Percentiles rank a stretch among this genome's conserved stretches.
Conservation (phyloP, 1,284 basidiomycete genomes). For the Irpex rosettiformis region DNA sequence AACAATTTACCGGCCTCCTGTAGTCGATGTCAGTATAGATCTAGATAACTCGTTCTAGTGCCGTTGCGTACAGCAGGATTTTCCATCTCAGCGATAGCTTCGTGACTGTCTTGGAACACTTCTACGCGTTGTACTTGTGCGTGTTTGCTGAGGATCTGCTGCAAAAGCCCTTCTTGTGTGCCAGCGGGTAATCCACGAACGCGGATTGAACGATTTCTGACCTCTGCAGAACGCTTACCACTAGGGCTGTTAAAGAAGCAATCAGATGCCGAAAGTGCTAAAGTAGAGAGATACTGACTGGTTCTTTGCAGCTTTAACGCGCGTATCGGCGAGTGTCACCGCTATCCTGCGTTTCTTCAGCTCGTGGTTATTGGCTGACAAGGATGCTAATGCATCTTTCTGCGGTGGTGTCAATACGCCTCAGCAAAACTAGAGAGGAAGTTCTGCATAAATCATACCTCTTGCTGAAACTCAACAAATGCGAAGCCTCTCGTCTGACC, state of each 20-base stretch:
- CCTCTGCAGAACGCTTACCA: constrained; percentile 46
- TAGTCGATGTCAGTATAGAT: constrained; percentile 6
- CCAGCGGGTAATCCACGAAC: constrained; percentile 71
- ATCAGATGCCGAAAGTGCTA: too few species aligned
- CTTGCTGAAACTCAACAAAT: constrained; percentile 87
- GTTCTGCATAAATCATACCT: too few species aligned
- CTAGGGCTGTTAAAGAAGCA: constrained; percentile 24
- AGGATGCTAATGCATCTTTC: constrained; percentile 69
- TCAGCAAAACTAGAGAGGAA: too few species aligned
- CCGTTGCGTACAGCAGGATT: constrained; percentile 57
- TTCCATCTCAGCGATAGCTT: constrained; percentile 79
- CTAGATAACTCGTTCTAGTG: background rate
- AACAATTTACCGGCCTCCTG: constrained; percentile 81
- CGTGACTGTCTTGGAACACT: constrained; percentile 59
- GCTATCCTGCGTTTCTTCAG: constrained; percentile 82
- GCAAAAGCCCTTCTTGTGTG: constrained; percentile 83
- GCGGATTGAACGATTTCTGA: constrained; percentile 67
- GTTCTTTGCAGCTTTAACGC: constrained; percentile 50
- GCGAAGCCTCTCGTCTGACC: constrained; percentile 84
- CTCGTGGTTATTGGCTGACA: constrained; percentile 81
- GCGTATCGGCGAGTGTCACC: constrained; percentile 77
- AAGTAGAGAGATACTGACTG: constrained; percentile 33
- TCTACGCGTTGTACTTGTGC: constrained; percentile 73
- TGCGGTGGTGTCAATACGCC: constrained; percentile 30
- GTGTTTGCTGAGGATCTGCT: constrained; percentile 83